Evolutionary conservation across 2,329 filamentous ascomycete species (phyloP).

Genomic region (Penicillium sp.): DNA sequence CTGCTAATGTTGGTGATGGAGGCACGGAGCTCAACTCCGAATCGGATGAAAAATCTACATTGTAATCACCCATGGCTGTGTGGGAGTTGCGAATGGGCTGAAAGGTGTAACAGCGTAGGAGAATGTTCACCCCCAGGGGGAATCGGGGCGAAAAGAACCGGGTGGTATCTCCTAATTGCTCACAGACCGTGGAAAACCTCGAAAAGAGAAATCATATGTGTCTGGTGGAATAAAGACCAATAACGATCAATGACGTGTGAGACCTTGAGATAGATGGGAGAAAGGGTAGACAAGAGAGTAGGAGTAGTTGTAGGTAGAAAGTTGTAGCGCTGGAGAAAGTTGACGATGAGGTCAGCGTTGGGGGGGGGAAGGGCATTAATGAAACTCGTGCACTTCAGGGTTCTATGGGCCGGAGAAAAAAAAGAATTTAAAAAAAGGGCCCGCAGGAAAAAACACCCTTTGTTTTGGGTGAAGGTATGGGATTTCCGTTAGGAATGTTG

Average conservation of each 20-base stretch:
- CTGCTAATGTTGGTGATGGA: constrained; percentile 29
- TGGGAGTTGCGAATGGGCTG: constrained; percentile 5
- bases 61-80: constrained; percentile 27
- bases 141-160: constrained; percentile 8
- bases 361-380: constrained; percentile 6
- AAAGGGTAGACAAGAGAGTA: constrained; percentile 23
- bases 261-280: constrained; percentile 8
- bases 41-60: constrained; percentile 32
- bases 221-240: constrained; percentile 3
- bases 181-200: constrained; percentile 11
- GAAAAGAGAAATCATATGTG: constrained; percentile 14
- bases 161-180: constrained; percentile 7
- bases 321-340: constrained; percentile 12
- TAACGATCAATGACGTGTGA: constrained; percentile 10
- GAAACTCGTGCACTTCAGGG: constrained; percentile 5
- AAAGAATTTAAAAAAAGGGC: constrained; percentile 1
- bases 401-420: constrained; percentile 4
- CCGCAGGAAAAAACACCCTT: constrained; percentile 21
- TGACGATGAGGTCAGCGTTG: constrained; percentile 27
- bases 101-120: constrained; percentile 14
- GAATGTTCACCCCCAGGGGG: constrained; percentile 3
- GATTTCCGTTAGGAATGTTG: constrained; percentile 22
- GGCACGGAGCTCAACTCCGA: constrained; percentile 46
- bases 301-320: constrained; percentile 29
- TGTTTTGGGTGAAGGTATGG: constrained; percentile 38